Base-by-base conservation (phyloP, 2,329 filamentous ascomycete species). In the Camptophora hylomeconis region DNA sequence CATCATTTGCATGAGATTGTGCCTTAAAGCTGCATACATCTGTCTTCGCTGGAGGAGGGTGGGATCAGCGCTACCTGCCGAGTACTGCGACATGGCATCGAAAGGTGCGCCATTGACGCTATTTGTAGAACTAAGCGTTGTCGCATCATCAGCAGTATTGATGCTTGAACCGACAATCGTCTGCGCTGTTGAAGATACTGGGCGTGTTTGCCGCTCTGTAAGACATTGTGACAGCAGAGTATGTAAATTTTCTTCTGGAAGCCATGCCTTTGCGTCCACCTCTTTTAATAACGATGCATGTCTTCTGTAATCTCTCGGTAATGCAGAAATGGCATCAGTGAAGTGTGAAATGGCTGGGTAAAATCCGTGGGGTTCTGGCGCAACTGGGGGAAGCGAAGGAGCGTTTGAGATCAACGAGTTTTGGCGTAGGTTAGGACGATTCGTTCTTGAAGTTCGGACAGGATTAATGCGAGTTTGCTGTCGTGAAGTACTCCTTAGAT, bases 261-360 rank as follows among this genome's bases (percentile, higher is more conserved):
- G 75, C 56, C 86, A 89, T 40, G 92, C 80, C 60, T 98, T 98
- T 39, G 87, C 87, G 60, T 98, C 89, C 26, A 95, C 89, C 59
- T 98, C 89, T 54, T 94, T 94, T 44, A 98, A 67, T 32, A 95
- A 69, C 18, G 87, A 94, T 46, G 93, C 93, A 55, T 98, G 87
- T 50, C 84, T 77, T 45, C 93, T 83, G 28, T 94, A 81, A 59
- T 98, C 89, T 53, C 86, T 86, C 4, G 89, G 89, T 15, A 98
- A 71, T 20, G 87, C 86, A 28, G 83, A 77, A 50, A 95, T 83
- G 39, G 84, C 77, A 54, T 95, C 86, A 39, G 87, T 81, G 52
- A 98, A 95, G 51, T 75, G 73, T 21, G 69, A 70, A 39, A 79
- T 66, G 14, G 71, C 74, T 35, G 75, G 73, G 44, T 71, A 76